Percentiles rank a stretch among this genome's conserved stretches.
phyloP scores from a whole-genome alignment of 2,329 filamentous ascomycete species.

The Rhynchosporium agropyri region DNA sequence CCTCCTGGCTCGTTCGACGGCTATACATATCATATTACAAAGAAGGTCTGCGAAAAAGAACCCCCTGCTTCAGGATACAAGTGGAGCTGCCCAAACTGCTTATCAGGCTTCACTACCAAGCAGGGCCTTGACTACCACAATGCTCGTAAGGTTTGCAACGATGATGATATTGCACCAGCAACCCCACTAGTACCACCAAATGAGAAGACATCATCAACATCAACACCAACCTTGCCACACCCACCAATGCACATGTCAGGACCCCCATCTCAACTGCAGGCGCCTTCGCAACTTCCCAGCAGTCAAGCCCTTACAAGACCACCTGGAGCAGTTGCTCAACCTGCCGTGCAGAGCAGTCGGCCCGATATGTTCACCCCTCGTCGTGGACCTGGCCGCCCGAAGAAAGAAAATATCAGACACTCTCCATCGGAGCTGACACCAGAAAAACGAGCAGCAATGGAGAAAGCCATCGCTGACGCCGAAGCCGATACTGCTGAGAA shows the following conservation, averaged over 20 bases:
- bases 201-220: background rate
- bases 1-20: slow-evolving; percentile 11
- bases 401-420: slow-evolving; percentile 24
- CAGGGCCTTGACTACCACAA: slow-evolving; percentile 33
- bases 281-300: background rate
- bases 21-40: slow-evolving; percentile 25
- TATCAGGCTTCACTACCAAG: slow-evolving; percentile 33
- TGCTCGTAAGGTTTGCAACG: slow-evolving; percentile 20
- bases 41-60: slow-evolving; percentile 28
- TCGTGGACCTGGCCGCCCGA: slow-evolving; percentile 2
- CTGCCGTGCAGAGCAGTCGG: background rate
- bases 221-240: background rate
- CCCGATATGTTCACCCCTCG: background rate
- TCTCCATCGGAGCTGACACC: slow-evolving; percentile 35
- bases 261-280: background rate
- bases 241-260: slow-evolving; percentile 28
- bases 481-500: slow-evolving; percentile 26
- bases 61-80: slow-evolving; percentile 27
- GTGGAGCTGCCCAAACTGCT: slow-evolving; percentile 28
- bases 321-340: background rate
- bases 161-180: slow-evolving; percentile 14
- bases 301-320: background rate
- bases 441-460: slow-evolving; percentile 27
- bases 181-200: background rate
- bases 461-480: slow-evolving; percentile 32